phyloP scores from a whole-genome alignment of 1,284 basidiomycete species.

The Cystobasidiaceae sp. region DNA sequence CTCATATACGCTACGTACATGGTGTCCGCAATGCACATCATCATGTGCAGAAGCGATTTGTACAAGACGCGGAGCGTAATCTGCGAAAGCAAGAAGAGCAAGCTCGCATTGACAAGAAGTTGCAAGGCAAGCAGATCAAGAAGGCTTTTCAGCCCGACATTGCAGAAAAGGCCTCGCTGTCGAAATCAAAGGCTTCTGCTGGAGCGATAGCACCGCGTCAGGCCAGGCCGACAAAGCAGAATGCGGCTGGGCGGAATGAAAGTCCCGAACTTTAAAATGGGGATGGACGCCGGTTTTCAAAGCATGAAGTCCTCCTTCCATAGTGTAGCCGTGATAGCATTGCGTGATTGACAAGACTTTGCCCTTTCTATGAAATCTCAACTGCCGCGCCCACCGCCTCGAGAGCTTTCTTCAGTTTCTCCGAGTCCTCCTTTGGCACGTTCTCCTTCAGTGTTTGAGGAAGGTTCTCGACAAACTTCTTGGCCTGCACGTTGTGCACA shows the following conservation, averaged over 20 bases:
- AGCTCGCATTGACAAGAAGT: background rate
- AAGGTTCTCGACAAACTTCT: constrained; percentile 97
- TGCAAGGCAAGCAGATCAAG: background rate
- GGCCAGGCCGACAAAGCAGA: no score
- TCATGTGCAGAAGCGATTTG: background rate
- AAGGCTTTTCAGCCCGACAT: background rate
- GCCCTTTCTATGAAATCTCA: constrained; percentile 49
- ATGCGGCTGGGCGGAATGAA: no score
- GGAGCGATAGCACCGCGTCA: no score
- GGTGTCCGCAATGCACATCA: background rate
- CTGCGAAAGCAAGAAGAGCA: constrained; percentile 1
- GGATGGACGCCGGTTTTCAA: no score
- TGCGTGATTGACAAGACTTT: background rate
- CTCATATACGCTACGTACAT: constrained; percentile 12
- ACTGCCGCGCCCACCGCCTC: constrained; percentile 84
- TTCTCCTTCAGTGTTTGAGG: constrained; percentile 95
- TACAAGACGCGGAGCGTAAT: background rate
- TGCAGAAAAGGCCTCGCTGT: background rate
- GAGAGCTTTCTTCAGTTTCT: constrained; percentile 89
- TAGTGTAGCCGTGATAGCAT: background rate
- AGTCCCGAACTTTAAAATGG: no score
- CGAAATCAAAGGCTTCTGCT: no score
- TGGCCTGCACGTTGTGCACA: constrained; percentile 66
- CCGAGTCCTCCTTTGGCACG: constrained; percentile 93
- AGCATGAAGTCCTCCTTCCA: background rate